Evolutionary conservation across 2,329 filamentous ascomycete species (phyloP), one percentile per base, ranked within the genome.

Genomic region (Capronia coronata): DNA sequence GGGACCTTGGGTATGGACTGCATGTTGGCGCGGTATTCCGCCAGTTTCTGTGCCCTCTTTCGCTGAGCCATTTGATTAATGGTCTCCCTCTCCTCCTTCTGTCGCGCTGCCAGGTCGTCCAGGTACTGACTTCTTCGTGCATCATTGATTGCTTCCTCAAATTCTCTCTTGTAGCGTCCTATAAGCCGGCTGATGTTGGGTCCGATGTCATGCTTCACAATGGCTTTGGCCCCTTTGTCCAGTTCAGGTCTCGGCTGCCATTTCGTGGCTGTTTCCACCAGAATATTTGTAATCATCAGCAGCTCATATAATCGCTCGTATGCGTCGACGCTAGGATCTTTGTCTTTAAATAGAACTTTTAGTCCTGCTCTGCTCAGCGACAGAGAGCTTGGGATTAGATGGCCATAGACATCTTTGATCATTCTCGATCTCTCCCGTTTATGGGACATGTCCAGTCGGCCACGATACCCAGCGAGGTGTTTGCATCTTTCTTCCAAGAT

Each of bases 341-440:
- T 18, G 16, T 53, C 38, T 9, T 32, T 43, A 37, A 35, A 58
- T 14, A 37, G 48, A 16, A 43, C 40, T 23, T 44, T 51, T 2
- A 60, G 42, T 5, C 47, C 52, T n/a, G 16, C 21, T 32, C 46
- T 57, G 13, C 50, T 34, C 14, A 58, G 35, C 10, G 34, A 47
- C 2, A 59, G 40, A 11, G 49, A 45, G 14, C 42, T 29, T 9
- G 54, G 58, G 30, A 60, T 51, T 16, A 60, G 25, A 35, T 52
- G 35, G 35, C 56, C 49, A 32, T 54, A 59, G 16, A 59, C 30
- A n/a, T 60, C 58, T n/a, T 38, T 32, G 4, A 48, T 39, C 40
- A 48, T 51, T 18, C 44, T 38, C 8, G 40, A 16, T 19, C 48
- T 38, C 43, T 55, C 47, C 9, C 21, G 34, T 18, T 43, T 40